These are phyloP conservation scores for Vicia sativa DNA, from an alignment of 306 rosid genomes.

Conservation along the genomic window DNA sequence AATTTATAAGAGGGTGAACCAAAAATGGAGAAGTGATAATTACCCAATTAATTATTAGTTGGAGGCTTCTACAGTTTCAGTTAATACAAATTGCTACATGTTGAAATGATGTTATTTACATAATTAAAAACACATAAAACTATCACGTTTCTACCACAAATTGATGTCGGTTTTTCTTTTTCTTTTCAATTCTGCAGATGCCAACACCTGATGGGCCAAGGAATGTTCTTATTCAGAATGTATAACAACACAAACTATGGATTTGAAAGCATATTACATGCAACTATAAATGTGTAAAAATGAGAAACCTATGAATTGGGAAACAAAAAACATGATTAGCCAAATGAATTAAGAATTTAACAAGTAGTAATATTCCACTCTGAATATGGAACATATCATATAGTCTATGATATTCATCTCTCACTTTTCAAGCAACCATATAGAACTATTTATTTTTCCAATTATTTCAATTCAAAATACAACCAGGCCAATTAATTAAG, in stretches of 20 bases:
- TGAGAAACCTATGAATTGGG: background rate
- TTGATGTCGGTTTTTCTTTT: background rate
- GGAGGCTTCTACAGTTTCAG: too few relatives aligned
- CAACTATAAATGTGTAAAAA: slow-evolving; percentile 23
- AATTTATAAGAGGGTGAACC: too few relatives aligned
- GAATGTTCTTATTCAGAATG: slow-evolving; percentile 36
- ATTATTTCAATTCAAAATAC: background rate
- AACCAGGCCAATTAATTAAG: slow-evolving; percentile 20
- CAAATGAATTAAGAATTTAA: slow-evolving; percentile 5
- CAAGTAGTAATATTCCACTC: slow-evolving; percentile 1
- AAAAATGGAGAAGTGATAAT: too few relatives aligned
- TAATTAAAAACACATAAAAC: too few relatives aligned
- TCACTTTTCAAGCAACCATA: slow-evolving; percentile 3
- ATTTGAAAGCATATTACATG: slow-evolving; percentile 13
- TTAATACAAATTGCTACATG: too few relatives aligned
- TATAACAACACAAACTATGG: slow-evolving; percentile 1
- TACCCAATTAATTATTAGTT: too few relatives aligned
- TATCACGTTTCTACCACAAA: too few relatives aligned
- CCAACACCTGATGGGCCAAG: background rate
- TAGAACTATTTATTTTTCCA: slow-evolving; percentile 6
- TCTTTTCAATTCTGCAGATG: background rate
- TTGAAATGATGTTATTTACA: too few relatives aligned
- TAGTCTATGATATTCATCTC: background rate
- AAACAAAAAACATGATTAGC: background rate
- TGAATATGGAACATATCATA: slow-evolving; percentile 3